These are phyloP conservation scores for Pseudozyma thailandica DNA, from an alignment of 1,284 basidiomycete genomes.

Conservation along the genomic window DNA sequence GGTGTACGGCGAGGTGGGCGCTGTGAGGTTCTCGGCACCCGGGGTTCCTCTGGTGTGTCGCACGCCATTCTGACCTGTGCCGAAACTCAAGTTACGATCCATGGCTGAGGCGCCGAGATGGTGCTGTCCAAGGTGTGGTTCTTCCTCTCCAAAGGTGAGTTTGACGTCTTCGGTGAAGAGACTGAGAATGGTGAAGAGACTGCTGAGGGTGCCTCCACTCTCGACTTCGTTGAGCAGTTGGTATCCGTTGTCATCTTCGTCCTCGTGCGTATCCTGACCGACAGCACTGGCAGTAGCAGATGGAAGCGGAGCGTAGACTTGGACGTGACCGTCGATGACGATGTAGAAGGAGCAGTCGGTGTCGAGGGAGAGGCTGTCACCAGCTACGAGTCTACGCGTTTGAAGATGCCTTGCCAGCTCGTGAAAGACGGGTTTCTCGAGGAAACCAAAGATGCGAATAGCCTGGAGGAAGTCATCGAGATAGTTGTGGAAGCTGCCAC, in stretches of 20 bases:
- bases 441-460: slow-evolving; percentile 67
- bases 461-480: slow-evolving; percentile 67
- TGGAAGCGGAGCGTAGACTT: slow-evolving; percentile 64
- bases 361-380: slow-evolving; percentile 64
- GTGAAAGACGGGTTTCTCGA: slow-evolving; percentile 68
- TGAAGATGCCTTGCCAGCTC: slow-evolving; percentile 67
- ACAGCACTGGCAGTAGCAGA: slow-evolving; percentile 20
- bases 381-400: slow-evolving; percentile 64
- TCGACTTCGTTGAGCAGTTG: slow-evolving; percentile 67
- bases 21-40: slow-evolving; percentile 18
- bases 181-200: slow-evolving; percentile 92
- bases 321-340: slow-evolving; percentile 66
- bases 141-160: slow-evolving; percentile 72
- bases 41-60: slow-evolving; percentile 14
- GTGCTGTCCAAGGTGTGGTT: slow-evolving; percentile 18
- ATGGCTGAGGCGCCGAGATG: slow-evolving; percentile 10
- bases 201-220: slow-evolving; percentile 80
- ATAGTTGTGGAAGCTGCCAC: slow-evolving; percentile 64
- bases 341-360: slow-evolving; percentile 66
- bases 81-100: slow-evolving; percentile 22
- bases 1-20: slow-evolving; percentile 34
- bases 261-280: slow-evolving; percentile 32
- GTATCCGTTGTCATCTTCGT: slow-evolving; percentile 60
- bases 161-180: slow-evolving; percentile 97
- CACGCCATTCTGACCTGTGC: not conserved